These are phyloP conservation scores for Crithidia brevicula DNA, from an alignment of 208 protist genomes.

Conservation along the genomic window DNA sequence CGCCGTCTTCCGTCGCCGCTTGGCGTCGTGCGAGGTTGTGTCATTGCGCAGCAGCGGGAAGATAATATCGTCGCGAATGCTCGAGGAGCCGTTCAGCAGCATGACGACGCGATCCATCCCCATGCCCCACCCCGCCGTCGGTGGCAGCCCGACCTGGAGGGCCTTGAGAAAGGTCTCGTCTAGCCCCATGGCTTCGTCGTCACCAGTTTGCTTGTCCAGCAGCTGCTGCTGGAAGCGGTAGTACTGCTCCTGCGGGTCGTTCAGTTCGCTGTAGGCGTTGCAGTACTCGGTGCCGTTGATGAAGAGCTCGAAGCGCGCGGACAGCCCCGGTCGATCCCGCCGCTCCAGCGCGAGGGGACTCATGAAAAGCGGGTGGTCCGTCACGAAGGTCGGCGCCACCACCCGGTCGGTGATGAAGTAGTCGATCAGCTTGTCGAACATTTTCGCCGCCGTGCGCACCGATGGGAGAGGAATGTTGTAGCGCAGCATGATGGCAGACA, in stretches of 20 bases:
- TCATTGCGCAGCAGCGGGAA: conserved; percentile 88
- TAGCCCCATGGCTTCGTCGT: conserved; percentile 92
- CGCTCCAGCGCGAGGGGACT: conserved; percentile 93
- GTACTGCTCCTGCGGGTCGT: conserved; percentile 96
- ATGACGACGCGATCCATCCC: conserved; percentile 96
- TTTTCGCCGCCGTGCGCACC: conserved; percentile 90
- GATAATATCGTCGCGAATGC: conserved; percentile 89
- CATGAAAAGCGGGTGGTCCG: conserved; percentile 95
- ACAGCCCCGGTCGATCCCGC: conserved; percentile 67
- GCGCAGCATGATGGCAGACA: conserved; percentile 86
- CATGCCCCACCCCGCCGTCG: conserved; percentile 96
- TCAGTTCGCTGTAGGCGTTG: conserved; percentile 98
- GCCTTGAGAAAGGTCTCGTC: conserved; percentile 95
- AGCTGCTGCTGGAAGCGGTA: conserved; percentile 94
- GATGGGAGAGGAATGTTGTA: conserved; percentile 77
- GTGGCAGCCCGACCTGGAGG: conserved; percentile 95
- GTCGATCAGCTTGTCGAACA: conserved; percentile 93
- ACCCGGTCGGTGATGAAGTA: conserved; percentile 91
- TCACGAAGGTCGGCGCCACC: conserved; percentile 95
- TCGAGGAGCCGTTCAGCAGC: conserved; percentile 89
- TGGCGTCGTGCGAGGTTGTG: conserved; percentile 71
- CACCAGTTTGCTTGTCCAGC: conserved; percentile 82
- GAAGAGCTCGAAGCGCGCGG: conserved; percentile 97
- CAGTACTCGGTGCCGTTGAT: conserved; percentile 94
- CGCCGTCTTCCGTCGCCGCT: conserved; percentile 72